phyloP scores from a whole-genome alignment of 1,284 basidiomycete species.

The Leccinum pallidistipes region DNA sequence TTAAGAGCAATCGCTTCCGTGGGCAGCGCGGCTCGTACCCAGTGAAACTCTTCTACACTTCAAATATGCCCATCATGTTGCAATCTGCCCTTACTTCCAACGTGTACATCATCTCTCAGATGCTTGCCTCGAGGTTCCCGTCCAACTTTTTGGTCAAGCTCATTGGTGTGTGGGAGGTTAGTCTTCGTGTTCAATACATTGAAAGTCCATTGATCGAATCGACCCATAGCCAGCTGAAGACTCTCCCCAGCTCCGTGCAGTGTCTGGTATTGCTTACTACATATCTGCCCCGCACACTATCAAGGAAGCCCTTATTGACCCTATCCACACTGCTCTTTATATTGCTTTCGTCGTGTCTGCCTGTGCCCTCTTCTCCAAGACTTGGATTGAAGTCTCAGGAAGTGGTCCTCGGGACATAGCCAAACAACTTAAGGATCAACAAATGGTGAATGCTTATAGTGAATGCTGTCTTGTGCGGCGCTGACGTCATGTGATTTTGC shows the following conservation, averaged over 20 bases:
- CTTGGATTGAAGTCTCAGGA: conserved; percentile 99
- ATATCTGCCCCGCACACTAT: conserved; percentile 96
- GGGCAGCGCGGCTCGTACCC: conserved; percentile 96
- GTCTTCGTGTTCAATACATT: conserved; percentile 22
- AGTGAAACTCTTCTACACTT: conserved; percentile 98
- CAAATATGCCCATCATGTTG: conserved; percentile 99
- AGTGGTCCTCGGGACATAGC: conserved; percentile 95
- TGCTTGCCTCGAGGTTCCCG: conserved; percentile 92
- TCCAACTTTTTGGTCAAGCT: conserved; percentile 88
- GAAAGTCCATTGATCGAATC: background rate
- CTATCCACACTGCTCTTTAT: conserved; percentile 92
- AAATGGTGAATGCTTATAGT: conserved; percentile 62
- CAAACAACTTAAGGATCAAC: conserved; percentile 98
- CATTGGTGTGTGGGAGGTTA: conserved; percentile 95
- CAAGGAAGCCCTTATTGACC: conserved; percentile 85
- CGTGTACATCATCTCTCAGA: conserved; percentile 96
- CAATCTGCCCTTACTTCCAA: conserved; percentile 93
- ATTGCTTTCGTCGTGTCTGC: conserved; percentile 92
- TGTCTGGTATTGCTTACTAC: conserved; percentile 95
- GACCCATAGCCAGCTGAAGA: conserved; percentile 80
- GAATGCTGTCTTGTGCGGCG: background rate
- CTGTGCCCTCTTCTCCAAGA: conserved; percentile 98
- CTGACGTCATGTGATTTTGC: conserved; percentile 1
- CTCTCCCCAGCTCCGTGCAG: conserved; percentile 87
- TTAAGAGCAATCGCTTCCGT: conserved; percentile 95